These are phyloP conservation scores for Boletellus deceptivus DNA, from an alignment of 1,284 basidiomycete species.

Conservation along the genomic window DNA sequence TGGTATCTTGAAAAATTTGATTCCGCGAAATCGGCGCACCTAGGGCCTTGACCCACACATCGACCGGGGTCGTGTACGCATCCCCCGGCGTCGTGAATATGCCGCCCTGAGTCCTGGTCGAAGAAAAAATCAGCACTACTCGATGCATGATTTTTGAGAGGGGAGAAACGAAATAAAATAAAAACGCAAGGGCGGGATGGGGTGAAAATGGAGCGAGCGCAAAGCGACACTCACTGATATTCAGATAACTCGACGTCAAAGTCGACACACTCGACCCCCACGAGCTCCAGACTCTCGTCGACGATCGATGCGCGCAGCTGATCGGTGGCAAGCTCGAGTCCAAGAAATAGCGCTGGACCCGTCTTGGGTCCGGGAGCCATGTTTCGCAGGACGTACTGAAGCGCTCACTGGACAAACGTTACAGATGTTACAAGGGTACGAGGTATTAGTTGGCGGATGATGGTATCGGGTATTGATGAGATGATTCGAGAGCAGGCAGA, in stretches of 20 bases:
- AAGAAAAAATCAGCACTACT: constrained; percentile 13
- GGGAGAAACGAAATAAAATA: neutral
- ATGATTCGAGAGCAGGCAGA: constrained; percentile 11
- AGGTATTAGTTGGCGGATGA: constrained; percentile 19
- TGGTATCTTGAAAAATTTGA: constrained; percentile 35
- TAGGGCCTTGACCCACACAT: constrained; percentile 83
- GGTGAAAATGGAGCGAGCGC: constrained; percentile 4
- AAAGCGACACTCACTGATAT: constrained; percentile 61
- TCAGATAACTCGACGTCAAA: constrained; percentile 77
- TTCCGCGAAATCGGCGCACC: constrained; percentile 47
- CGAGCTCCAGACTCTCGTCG: constrained; percentile 74
- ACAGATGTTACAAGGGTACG: constrained; percentile 6
- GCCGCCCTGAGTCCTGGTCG: constrained; percentile 70
- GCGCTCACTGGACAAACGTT: constrained; percentile 3
- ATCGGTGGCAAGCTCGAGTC: constrained; percentile 77
- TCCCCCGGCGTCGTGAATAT: constrained; percentile 83
- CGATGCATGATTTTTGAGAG: constrained; percentile 2
- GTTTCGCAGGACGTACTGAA: constrained; percentile 9
- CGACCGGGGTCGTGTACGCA: constrained; percentile 78
- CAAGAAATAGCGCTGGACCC: constrained; percentile 64
- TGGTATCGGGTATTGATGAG: constrained; percentile 31
- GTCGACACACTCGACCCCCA: constrained; percentile 75
- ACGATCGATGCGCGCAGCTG: constrained; percentile 77
- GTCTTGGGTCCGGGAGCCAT: constrained; percentile 55
- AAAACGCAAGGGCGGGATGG: neutral